phyloP scores from a whole-genome alignment of 208 protist genomes.

The Leishmania mexicana region DNA sequence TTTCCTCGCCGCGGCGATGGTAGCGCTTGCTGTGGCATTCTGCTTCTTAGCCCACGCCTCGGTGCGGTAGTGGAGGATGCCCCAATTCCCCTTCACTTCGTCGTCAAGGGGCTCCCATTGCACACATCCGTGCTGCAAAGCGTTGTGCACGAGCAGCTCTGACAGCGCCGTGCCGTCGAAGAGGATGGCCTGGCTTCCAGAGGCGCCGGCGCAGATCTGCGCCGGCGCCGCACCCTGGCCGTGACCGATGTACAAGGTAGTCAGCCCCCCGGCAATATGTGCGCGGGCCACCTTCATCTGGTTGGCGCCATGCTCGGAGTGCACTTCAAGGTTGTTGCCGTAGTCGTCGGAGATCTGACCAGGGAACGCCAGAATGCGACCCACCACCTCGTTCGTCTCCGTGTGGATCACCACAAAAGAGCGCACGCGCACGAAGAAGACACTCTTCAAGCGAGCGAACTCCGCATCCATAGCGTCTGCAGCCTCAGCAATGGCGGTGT shows the following conservation, averaged over 20 bases:
- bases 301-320: constrained; percentile 42
- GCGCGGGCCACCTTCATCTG: constrained; percentile 30
- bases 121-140: constrained; percentile 35
- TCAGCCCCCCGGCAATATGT: constrained; percentile 13
- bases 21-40: constrained; percentile 7
- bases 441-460: constrained; percentile 39
- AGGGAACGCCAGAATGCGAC: constrained; percentile 43
- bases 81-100: constrained; percentile 20
- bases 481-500: constrained; percentile 22
- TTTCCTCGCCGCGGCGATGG: constrained; percentile 15
- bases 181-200: constrained; percentile 36
- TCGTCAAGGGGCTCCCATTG: constrained; percentile 24
- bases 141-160: constrained; percentile 40
- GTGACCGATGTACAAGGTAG: constrained; percentile 58
- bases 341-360: constrained; percentile 60
- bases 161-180: constrained; percentile 50
- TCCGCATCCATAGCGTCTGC: constrained; percentile 42
- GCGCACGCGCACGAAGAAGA: constrained; percentile 53
- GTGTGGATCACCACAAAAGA: constrained; percentile 39
- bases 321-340: constrained; percentile 67
- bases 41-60: constrained; percentile 21
- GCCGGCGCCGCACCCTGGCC: constrained; percentile 47
- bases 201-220: constrained; percentile 37
- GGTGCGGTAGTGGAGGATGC: constrained; percentile 38
- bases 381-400: constrained; percentile 34